Evolutionary conservation across 176 grass and related monocot species (phyloP).

Genomic region (Raddia guianensis): DNA sequence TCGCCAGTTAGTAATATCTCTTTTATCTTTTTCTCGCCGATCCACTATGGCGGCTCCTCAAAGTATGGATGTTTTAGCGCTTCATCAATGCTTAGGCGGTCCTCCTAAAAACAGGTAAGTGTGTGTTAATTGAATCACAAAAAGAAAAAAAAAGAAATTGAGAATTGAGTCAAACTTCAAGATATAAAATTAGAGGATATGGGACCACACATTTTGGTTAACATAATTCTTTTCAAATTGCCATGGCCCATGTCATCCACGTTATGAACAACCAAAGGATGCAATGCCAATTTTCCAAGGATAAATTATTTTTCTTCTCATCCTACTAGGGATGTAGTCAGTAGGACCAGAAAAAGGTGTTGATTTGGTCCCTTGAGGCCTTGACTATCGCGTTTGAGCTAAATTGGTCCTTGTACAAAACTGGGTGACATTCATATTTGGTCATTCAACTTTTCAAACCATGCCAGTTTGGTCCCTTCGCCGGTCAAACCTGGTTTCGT

Average conservation of each 20-base stretch:
- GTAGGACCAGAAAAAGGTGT: not conserved
- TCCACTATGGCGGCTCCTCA: slow-evolving; percentile 43
- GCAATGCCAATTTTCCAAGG: not conserved
- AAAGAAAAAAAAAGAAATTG: not conserved
- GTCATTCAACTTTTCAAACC: too few species aligned
- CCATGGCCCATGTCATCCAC: not conserved
- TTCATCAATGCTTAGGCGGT: slow-evolving; percentile 81
- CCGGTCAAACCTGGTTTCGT: too few species aligned
- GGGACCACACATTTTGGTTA: not conserved
- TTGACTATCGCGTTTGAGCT: too few species aligned
- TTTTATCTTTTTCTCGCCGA: not conserved
- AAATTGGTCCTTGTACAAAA: too few species aligned
- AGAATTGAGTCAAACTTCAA: not conserved
- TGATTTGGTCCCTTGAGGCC: too few species aligned
- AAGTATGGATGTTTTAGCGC: slow-evolving; percentile 90
- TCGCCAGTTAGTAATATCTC: not conserved
- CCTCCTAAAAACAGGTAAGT: slow-evolving; percentile 59
- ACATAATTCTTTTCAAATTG: slow-evolving; percentile 4
- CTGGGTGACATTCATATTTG: too few species aligned
- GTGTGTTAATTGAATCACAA: slow-evolving; percentile 4
- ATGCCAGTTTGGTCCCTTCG: too few species aligned
- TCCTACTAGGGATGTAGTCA: not conserved
- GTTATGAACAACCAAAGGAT: not conserved
- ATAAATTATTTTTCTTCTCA: not conserved
- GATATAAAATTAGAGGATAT: not conserved